A percentile compares a stretch with the other conserved stretches of the same genome.
These are phyloP conservation scores for Entomortierella lignicola DNA, from an alignment of 192 early-diverging fungal genomes.

Conservation along the genomic window DNA sequence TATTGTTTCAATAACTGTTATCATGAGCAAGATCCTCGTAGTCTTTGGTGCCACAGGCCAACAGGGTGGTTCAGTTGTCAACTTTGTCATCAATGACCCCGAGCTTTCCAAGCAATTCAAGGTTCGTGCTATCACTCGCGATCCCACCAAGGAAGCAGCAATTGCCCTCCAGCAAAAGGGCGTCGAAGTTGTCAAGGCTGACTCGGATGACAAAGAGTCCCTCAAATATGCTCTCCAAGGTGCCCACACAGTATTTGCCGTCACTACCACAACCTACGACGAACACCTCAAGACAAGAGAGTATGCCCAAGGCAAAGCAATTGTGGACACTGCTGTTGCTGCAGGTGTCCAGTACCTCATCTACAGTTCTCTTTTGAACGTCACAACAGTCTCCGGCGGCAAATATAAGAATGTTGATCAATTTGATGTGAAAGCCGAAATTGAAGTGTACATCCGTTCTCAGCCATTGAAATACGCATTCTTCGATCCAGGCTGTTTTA, in stretches of 20 bases:
- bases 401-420: neutral
- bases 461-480: slow-evolving; percentile 21
- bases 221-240: slow-evolving; percentile 31
- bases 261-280: slow-evolving; percentile 12
- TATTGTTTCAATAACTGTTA: too few relatives aligned
- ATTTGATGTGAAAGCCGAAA: neutral
- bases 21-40: slow-evolving; percentile 34
- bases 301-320: slow-evolving; percentile 17
- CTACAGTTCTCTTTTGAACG: slow-evolving; percentile 6
- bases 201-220: slow-evolving; percentile 18
- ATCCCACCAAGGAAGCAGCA: slow-evolving; percentile 11
- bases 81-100: slow-evolving; percentile 24
- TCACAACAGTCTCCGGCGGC: neutral
- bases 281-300: slow-evolving; percentile 8
- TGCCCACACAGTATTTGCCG: slow-evolving; percentile 35
- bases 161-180: slow-evolving; percentile 20
- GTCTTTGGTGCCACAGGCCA: slow-evolving; percentile 37
- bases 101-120: slow-evolving; percentile 18
- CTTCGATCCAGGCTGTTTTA: slow-evolving; percentile 15
- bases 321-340: slow-evolving; percentile 21
- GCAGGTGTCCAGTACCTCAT: slow-evolving; percentile 22
- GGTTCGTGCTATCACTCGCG: slow-evolving; percentile 24
- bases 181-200: slow-evolving; percentile 39
- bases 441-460: slow-evolving; percentile 15
- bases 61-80: slow-evolving; percentile 24